phyloP scores from a whole-genome alignment of 1,284 basidiomycete species.

The Cronartium quercuum region DNA sequence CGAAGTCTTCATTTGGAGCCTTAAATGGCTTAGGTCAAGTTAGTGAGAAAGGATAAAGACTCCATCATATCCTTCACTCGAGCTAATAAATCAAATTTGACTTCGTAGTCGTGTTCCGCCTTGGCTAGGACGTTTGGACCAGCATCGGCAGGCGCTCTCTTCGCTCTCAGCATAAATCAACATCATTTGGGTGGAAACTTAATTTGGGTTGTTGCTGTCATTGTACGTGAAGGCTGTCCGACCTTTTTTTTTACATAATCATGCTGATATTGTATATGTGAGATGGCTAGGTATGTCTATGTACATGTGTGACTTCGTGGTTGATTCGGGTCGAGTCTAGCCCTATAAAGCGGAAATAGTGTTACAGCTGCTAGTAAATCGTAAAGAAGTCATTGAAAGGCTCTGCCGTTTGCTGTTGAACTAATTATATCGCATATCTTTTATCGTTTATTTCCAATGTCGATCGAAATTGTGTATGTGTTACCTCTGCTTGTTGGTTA shows the following conservation, averaged over 20 bases:
- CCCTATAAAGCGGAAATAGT: neutral
- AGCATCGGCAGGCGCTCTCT: constrained; percentile 9
- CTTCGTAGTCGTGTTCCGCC: constrained; percentile 8
- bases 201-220: constrained; percentile 1
- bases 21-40: constrained; percentile 34
- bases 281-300: neutral
- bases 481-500: too few relatives aligned
- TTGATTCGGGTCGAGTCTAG: neutral
- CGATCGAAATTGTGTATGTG: too few relatives aligned
- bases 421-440: too few relatives aligned
- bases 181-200: constrained; percentile 21
- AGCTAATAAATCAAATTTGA: neutral
- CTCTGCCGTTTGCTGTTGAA: too few relatives aligned
- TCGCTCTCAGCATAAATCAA: constrained; percentile 17
- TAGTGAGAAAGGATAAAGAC: neutral
- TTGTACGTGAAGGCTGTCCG: neutral
- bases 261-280: neutral
- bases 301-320: neutral
- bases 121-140: constrained; percentile 24
- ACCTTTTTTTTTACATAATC: neutral
- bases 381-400: too few relatives aligned
- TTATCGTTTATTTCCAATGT: too few relatives aligned
- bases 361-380: too few relatives aligned
- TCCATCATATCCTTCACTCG: neutral
- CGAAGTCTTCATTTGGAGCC: constrained; percentile 22